A percentile compares a stretch with the other conserved stretches of the same genome.
These are phyloP conservation scores for Gossypium aridum DNA, from an alignment of 441 rosid species.

Conservation along the genomic window DNA sequence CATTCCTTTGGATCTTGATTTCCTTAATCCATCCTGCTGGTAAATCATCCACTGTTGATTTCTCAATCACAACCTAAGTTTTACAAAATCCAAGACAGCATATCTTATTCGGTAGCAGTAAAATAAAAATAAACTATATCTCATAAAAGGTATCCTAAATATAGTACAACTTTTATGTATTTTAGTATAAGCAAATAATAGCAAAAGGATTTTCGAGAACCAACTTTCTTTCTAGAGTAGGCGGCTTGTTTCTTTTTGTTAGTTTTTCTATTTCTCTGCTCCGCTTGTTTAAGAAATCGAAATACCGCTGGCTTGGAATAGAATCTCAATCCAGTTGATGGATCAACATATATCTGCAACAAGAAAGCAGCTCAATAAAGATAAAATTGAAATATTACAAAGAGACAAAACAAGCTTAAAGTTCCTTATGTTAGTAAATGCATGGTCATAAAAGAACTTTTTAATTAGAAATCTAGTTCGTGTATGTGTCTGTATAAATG, in stretches of 20 bases:
- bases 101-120: not conserved
- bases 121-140: not conserved
- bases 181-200: not conserved
- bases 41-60: slow-evolving; percentile 24
- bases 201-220: slow-evolving; percentile 12
- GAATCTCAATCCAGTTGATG: slow-evolving; percentile 26
- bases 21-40: slow-evolving; percentile 45
- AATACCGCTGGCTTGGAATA: slow-evolving; percentile 38
- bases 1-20: slow-evolving; percentile 20
- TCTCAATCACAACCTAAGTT: slow-evolving; percentile 27
- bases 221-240: slow-evolving; percentile 18
- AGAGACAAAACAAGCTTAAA: not conserved
- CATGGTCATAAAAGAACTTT: not conserved
- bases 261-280: slow-evolving; percentile 11
- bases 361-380: slow-evolving; percentile 1
- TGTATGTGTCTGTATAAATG: not conserved
- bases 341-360: slow-evolving; percentile 32
- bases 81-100: slow-evolving; percentile 7
- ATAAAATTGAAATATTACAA: not conserved
- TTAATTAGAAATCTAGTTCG: not conserved
- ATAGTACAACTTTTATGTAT: not conserved
- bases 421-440: not conserved
- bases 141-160: not conserved
- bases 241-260: slow-evolving; percentile 13
- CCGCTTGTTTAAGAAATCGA: slow-evolving; percentile 21